These are phyloP conservation scores for Colletotrichum echinochloae DNA, from an alignment of 2,329 filamentous ascomycete species.

Conservation along the genomic window DNA sequence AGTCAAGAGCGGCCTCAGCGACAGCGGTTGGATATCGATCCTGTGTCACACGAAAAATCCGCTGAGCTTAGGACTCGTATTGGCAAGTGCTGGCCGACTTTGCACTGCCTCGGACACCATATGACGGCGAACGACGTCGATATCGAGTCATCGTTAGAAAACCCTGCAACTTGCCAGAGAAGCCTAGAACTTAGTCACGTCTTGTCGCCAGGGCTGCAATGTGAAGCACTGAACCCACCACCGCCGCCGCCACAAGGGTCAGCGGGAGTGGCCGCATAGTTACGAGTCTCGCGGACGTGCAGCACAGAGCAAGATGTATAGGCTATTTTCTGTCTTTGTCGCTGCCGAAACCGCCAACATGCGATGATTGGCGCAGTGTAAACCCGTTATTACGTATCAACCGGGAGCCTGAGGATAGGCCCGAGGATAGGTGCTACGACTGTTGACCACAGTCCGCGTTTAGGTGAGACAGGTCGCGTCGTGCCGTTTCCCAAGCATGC, in stretches of 20 bases:
- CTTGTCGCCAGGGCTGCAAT: slow-evolving; percentile 1
- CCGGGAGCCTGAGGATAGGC: slow-evolving; percentile 6
- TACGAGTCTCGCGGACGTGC: slow-evolving; percentile 7
- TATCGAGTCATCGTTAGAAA: not conserved
- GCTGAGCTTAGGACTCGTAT: slow-evolving; percentile 5
- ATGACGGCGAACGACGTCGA: not conserved
- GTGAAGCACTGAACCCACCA: not conserved
- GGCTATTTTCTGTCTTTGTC: not conserved
- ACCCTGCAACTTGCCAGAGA: not conserved
- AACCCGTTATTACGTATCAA: not conserved
- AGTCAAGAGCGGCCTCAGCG: not conserved
- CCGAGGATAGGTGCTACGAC: too few relatives aligned
- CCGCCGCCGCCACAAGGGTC: not conserved
- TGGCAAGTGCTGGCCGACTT: slow-evolving; percentile 3
- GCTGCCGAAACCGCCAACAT: not conserved
- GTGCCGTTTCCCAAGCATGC: not conserved
- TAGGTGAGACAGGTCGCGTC: slow-evolving; percentile 34
- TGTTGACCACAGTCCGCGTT: slow-evolving; percentile 17
- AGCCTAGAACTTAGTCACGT: slow-evolving; percentile 28
- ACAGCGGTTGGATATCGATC: not conserved
- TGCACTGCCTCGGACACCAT: not conserved
- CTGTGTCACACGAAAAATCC: not conserved
- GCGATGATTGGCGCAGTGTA: not conserved
- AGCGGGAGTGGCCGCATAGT: not conserved
- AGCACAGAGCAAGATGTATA: not conserved